Conservation (phyloP, 2,329 filamentous ascomycete genomes). For the Sarocladium strictum region DNA sequence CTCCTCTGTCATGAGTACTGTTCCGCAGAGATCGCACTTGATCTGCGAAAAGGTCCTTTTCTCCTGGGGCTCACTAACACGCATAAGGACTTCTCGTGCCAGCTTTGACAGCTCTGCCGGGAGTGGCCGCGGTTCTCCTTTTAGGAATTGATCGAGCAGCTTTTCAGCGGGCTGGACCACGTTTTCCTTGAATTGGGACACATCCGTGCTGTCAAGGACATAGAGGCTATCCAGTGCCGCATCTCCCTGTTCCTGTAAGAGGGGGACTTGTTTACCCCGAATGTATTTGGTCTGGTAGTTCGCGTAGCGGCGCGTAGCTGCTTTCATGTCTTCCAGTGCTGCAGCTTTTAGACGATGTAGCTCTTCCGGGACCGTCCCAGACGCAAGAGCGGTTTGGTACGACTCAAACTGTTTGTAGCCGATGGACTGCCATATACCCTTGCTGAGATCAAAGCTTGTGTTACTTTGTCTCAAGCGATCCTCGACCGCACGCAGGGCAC, state of each 20-base stretch:
- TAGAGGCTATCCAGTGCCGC: conserved; percentile 57
- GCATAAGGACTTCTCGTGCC: conserved; percentile 50
- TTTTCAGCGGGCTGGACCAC: conserved; percentile 60
- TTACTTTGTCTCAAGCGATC: not conserved
- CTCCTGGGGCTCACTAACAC: conserved; percentile 34
- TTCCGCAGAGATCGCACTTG: conserved; percentile 69
- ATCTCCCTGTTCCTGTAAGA: conserved; percentile 50
- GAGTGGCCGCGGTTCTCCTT: conserved; percentile 43
- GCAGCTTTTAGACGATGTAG: conserved; percentile 49
- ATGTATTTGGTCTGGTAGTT: conserved; percentile 85
- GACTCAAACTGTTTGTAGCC: conserved; percentile 87
- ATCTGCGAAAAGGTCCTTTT: conserved; percentile 32
- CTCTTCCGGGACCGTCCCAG: conserved; percentile 23
- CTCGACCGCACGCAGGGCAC: conserved; percentile 39
- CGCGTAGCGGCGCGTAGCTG: conserved; percentile 82
- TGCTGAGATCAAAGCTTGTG: conserved; percentile 51
- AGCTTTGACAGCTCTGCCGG: conserved; percentile 43
- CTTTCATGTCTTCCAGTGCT: conserved; percentile 70
- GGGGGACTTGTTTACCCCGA: conserved; percentile 69
- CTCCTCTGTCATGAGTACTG: conserved; percentile 51
- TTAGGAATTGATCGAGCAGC: conserved; percentile 60
- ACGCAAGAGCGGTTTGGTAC: conserved; percentile 51
- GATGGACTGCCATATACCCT: conserved; percentile 94
- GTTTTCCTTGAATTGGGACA: conserved; percentile 51
- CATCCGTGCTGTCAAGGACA: conserved; percentile 73